Evolutionary conservation across 306 rosid genomes (phyloP).

Genomic region (Vachellia pachyceras): DNA sequence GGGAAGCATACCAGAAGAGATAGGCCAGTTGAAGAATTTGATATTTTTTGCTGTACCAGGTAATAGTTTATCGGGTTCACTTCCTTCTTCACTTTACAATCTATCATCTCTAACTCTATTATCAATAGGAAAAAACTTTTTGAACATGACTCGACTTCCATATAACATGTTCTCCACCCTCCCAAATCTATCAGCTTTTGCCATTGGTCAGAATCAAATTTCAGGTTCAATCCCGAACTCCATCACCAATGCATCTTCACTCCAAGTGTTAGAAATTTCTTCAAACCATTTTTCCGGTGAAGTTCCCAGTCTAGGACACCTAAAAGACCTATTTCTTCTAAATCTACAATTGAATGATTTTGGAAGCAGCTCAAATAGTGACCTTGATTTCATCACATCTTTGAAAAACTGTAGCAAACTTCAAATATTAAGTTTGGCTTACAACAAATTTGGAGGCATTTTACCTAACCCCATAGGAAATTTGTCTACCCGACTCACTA

Average conservation of each 20-base stretch:
- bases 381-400: background rate
- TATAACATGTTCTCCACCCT: background rate
- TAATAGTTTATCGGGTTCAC: background rate
- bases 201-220: background rate
- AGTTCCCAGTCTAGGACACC: background rate
- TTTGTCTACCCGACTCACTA: no score
- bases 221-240: background rate
- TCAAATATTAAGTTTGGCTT: no score
- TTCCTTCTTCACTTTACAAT: slow-evolving; percentile 41
- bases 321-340: rapidly evolving
- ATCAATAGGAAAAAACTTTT: rapidly evolving
- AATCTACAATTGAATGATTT: background rate
- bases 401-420: background rate
- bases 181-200: background rate
- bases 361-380: background rate
- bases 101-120: background rate
- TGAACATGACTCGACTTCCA: slow-evolving; percentile 10
- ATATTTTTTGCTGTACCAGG: rapidly evolving
- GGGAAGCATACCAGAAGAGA: slow-evolving; percentile 12
- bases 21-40: slow-evolving; percentile 17
- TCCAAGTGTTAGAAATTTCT: background rate
- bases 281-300: background rate
- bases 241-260: background rate
- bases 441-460: no score
- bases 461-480: no score